A percentile compares a stretch with the other conserved stretches of the same genome.
phyloP scores from a whole-genome alignment of 805 yeast species.

The Candida silvicultrix region DNA sequence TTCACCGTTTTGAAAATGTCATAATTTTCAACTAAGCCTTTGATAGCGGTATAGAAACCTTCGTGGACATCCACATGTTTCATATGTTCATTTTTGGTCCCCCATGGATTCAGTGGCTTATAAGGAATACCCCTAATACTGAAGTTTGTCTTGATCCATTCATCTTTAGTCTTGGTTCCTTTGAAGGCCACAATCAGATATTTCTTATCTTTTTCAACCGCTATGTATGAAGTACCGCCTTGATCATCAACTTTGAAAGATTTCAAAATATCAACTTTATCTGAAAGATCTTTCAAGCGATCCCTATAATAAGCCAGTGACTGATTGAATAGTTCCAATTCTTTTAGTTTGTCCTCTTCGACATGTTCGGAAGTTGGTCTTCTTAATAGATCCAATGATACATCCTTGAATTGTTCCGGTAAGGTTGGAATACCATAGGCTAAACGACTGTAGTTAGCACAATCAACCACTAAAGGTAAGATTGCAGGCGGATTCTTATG shows the following conservation, averaged over 20 bases:
- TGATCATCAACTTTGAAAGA: neutral
- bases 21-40: neutral
- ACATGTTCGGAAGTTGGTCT: neutral
- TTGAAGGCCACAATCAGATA: neutral
- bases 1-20: slow-evolving; percentile 28
- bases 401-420: neutral
- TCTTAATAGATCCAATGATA: neutral
- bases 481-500: neutral
- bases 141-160: neutral
- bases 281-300: neutral
- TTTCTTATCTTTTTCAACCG: neutral
- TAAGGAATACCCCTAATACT: neutral
- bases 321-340: neutral
- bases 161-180: neutral
- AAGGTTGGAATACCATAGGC: neutral
- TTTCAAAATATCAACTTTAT: neutral
- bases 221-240: neutral
- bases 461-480: neutral
- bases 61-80: neutral
- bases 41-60: neutral
- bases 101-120: neutral
- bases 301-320: neutral
- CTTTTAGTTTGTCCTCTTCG: neutral
- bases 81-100: too few species aligned
- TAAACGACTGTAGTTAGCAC: neutral